Evolutionary conservation across 176 grass and related monocot genomes (phyloP).

Genomic region (Raddia distichophylla): DNA sequence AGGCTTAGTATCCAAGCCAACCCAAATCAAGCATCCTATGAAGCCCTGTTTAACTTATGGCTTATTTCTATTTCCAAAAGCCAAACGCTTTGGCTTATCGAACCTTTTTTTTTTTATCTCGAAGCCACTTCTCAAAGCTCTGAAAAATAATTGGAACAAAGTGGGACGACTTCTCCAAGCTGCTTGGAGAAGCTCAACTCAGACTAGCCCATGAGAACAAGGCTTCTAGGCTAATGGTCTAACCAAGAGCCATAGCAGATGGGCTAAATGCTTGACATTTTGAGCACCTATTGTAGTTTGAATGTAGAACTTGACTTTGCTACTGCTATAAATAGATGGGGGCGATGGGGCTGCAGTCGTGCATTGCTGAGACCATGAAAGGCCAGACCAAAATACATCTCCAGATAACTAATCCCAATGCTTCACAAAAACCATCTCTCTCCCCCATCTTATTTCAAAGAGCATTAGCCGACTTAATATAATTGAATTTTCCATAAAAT

Average conservation of each 20-base stretch:
- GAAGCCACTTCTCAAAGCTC: no score
- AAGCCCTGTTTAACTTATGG: background rate
- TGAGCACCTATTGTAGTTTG: background rate
- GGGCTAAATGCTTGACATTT: background rate
- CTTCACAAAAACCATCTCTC: background rate
- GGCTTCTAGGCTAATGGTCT: background rate
- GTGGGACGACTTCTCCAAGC: no score
- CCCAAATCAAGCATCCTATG: conserved; percentile 12
- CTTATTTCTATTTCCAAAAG: no score
- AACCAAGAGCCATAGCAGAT: conserved; percentile 5
- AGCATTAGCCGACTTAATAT: background rate
- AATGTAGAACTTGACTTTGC: background rate
- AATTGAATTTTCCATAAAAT: background rate
- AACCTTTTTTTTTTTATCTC: no score
- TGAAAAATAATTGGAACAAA: no score
- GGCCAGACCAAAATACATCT: background rate
- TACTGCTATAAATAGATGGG: background rate
- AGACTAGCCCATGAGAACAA: no score
- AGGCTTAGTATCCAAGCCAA: conserved; percentile 3
- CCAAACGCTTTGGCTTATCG: no score
- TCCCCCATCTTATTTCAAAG: background rate
- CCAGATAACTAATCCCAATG: background rate
- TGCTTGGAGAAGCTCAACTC: no score
- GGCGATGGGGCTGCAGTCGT: background rate
- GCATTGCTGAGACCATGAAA: background rate